Base-by-base conservation (phyloP, 345 rosid genomes). In the Bruguiera sexangula region DNA sequence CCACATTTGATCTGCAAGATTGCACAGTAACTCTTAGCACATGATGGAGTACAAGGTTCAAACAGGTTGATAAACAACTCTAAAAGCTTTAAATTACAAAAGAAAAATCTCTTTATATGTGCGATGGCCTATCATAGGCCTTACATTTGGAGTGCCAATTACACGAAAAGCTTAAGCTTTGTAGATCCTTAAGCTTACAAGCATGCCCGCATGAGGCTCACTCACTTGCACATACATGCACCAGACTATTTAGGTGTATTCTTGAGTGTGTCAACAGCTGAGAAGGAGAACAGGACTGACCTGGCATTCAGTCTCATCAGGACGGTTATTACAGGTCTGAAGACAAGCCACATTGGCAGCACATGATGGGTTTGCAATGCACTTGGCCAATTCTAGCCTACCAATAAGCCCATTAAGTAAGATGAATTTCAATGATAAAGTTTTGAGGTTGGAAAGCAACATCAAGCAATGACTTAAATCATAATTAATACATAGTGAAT, bases 221-320 rank as follows among this genome's bases (percentile, higher is more conserved):
- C 4, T 3, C 3, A 13, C 16, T 43, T 18, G 15, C 48, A 39
- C 48, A 2, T 11, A 39, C 5, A 15, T 19, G 15, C 50, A 3
- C 19, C 50, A 43, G 5, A 43, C 18, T 3, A 43, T 43, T 43
- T 43, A 43, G 50, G 50, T 43, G 18, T 43, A 43, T 43, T 43
- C 15, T 43, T 0, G 16, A 13, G 50, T 13, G 50, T 43, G 15
- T 43, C 50, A 43, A 43, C 16, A 56, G 30, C 16, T 56, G 18
- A 63, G 68, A 22, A 26, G 27, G 53, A 21, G 36, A 34, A 43
- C 9, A 65, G 66, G 78, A 66, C 81, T 52, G 74, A 91, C 98
- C 97, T 94, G 98, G 82, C 96, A 95, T 80, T 91, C 96, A 43
- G 89, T 86, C 78, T 91, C 97, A 73, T 94, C 97, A 8, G 98